Evolutionary conservation across 495 filamentous ascomycete species (phyloP), one percentile per base, ranked within the genome.

Genomic region (Penicillium paxilli): DNA sequence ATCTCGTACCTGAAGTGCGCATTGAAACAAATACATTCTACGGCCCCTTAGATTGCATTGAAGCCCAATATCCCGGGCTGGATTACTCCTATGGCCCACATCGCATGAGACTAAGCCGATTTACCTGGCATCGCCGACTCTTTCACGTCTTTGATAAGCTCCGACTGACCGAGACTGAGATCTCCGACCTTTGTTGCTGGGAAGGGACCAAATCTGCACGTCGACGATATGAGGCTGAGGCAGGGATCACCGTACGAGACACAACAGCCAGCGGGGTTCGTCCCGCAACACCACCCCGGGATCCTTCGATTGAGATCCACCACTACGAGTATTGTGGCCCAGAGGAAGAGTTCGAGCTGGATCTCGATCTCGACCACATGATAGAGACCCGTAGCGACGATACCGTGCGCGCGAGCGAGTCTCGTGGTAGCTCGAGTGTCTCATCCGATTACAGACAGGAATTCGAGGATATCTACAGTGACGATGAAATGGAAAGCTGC

Each of bases 121-220:
- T 88, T 74, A 80, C 79, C 2, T 91, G 87, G 83, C 92, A 96
- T 68, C 84, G 84, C 51, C 80, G 82, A 58, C 80, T 96, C 1
- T 96, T 96, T 71, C 82, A 83, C 30, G 87, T 86, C 32, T 95
- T 96, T 59, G 90, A 96, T 61, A 77, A 76, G 35, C 79, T 96
- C 17, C 77, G 83, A 32, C 71, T 96, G n/a, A 94, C 92, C 1
- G 73, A 82, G 32, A 71, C 76, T 45, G 92, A 96, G 62, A 95
- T 96, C 55, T 75, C 81, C 1, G 80, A 76, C 11, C 74, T 96
- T 53, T 96, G 92, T 55, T 88, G 88, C 62, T 96, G 92, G 92
- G 90, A 96, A 66, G 92, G 92, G n/a, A 96, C 92, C 47, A 87
- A 88, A 59, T 95, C 87, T 77, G 92, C 92, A 24, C 87, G 91